Base-by-base conservation (phyloP, 2,329 filamentous ascomycete genomes). In the Ilyonectria destructans region DNA sequence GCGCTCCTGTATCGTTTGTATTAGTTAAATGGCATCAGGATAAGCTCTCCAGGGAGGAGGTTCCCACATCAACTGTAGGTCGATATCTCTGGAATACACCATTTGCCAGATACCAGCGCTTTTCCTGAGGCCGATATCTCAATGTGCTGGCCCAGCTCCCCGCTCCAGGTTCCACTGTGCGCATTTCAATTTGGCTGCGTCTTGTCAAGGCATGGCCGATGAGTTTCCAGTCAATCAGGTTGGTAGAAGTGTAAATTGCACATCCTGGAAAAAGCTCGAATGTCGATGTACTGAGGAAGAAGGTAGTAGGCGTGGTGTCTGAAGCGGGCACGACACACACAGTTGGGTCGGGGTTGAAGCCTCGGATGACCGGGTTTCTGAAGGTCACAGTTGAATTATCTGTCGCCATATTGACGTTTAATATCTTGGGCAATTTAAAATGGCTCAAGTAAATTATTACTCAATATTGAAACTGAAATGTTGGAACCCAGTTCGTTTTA, bases 311-410 rank as follows among this genome's bases (percentile, higher is more conserved):
- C 2, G 72, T 62, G 5, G 72, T 67, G 3, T 70, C 71, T 0
- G 77, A 76, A 17, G 79, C 77, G 9, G 77, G 79, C 7, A 81
- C 80, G 4, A 82, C 77, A 52, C 81, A 82, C 17, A 83, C 71
- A 1, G 88, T 89, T 0, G 89, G 89, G 69, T 91, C 89, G 6
- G 89, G 88, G 63, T 91, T 90, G 80, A 90, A 91, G 26, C 89
- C 89, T 2, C 83, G 82, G 45, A 91, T 81, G 21, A 90, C 84
- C 2, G 88, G 89, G 72, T 90, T 84, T n/a, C 68, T 68, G 63
- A 82, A 83, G n/a, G 62, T 69, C 5, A 64, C 19, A 4, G 9
- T 8, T 4, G 59, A 43, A 19, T 26, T 12, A 12, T 54, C 49
- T n/a, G 49, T 23, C 8, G 51, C 4, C 71, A 75, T 74, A 4